Evolutionary conservation across 306 rosid genomes (phyloP).

Genomic region (Crotalaria pallida): DNA sequence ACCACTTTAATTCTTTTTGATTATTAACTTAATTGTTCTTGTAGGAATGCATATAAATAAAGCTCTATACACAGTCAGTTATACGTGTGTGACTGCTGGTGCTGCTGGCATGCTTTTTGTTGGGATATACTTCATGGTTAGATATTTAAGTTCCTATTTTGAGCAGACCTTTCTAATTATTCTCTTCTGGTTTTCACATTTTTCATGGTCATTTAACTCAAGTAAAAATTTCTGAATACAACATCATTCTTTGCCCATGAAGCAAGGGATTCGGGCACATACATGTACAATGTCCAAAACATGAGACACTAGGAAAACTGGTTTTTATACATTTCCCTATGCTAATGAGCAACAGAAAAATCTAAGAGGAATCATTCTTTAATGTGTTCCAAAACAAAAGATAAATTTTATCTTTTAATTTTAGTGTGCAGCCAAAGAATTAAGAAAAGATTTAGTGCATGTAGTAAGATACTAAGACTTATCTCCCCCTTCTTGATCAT

Average conservation of each 20-base stretch:
- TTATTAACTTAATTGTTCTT: conserved; percentile 14
- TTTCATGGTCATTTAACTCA: neutral
- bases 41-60: conserved; percentile 83
- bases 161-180: neutral
- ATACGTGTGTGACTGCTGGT: conserved; percentile 81
- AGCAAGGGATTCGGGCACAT: too few relatives aligned
- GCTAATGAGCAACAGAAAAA: too few relatives aligned
- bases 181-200: neutral
- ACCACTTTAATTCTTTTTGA: neutral
- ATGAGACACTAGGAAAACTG: too few relatives aligned
- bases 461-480: too few relatives aligned
- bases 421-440: too few relatives aligned
- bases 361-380: too few relatives aligned
- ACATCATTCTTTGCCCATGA: neutral
- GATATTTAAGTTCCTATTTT: neutral
- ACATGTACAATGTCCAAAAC: too few relatives aligned
- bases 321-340: too few relatives aligned
- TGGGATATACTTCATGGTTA: conserved; percentile 79
- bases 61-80: conserved; percentile 85
- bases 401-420: too few relatives aligned
- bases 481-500: too few relatives aligned
- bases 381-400: too few relatives aligned
- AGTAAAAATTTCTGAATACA: neutral
- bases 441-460: too few relatives aligned
- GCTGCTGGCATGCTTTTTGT: conserved; percentile 72